phyloP scores from a whole-genome alignment of 352 stramenopile species.

The Sclerospora graminicola region DNA sequence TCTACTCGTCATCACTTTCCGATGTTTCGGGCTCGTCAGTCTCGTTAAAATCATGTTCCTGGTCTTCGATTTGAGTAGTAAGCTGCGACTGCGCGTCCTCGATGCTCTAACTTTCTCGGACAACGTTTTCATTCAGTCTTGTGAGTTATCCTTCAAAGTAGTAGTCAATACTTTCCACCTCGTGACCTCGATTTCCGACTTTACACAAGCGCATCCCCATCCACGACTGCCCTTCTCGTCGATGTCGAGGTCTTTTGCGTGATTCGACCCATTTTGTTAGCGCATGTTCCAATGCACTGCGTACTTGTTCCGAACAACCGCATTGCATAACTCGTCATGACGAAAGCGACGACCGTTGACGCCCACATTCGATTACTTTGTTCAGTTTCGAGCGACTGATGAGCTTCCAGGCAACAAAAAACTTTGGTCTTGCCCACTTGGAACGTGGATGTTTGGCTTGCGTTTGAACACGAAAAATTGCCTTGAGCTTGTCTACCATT shows the following conservation, averaged over 20 bases:
- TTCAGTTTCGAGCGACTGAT: slow-evolving; percentile 61
- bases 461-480: slow-evolving; percentile 25
- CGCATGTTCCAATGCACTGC: too few relatives aligned
- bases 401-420: slow-evolving; percentile 57
- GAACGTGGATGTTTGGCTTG: slow-evolving; percentile 47
- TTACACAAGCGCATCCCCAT: slow-evolving; percentile 28
- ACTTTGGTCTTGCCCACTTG: slow-evolving; percentile 80
- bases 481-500: too few relatives aligned
- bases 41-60: slow-evolving; percentile 19
- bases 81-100: slow-evolving; percentile 43
- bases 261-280: too few relatives aligned
- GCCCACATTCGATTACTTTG: too few relatives aligned
- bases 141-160: slow-evolving; percentile 44
- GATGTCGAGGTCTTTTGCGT: slow-evolving; percentile 32
- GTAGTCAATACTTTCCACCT: slow-evolving; percentile 57
- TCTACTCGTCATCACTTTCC: slow-evolving; percentile 6
- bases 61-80: slow-evolving; percentile 26
- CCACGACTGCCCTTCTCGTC: slow-evolving; percentile 37
- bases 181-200: slow-evolving; percentile 19
- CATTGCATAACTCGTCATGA: too few relatives aligned
- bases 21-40: slow-evolving; percentile 7
- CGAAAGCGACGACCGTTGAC: too few relatives aligned
- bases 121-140: slow-evolving; percentile 47
- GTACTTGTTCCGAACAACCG: too few relatives aligned
- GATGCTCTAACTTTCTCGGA: slow-evolving; percentile 51